Percentiles rank a stretch among this genome's conserved stretches.
Conservation (phyloP, 2,329 filamentous ascomycete genomes). For the Pseudocercospora ulei region DNA sequence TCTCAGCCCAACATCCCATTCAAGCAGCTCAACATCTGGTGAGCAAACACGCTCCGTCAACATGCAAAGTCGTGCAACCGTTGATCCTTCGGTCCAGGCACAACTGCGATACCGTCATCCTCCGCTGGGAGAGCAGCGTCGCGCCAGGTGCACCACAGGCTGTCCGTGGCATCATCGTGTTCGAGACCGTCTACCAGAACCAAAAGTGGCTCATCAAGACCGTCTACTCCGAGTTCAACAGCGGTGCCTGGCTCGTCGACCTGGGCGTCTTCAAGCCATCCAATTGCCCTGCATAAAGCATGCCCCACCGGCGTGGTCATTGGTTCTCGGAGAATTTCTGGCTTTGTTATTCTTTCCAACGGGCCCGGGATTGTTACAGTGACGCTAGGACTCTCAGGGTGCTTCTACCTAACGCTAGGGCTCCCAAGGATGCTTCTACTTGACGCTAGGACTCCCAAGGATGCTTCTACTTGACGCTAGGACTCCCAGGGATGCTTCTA, state of each 20-base stretch:
- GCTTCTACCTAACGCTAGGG: no score
- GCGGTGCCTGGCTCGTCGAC: constrained; percentile 32
- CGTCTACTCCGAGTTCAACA: constrained; percentile 34
- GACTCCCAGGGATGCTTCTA: no score
- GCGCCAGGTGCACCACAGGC: constrained; percentile 20
- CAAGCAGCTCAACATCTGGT: constrained; percentile 30
- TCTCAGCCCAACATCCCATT: constrained; percentile 29
- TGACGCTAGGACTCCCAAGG: no score
- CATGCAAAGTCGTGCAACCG: no score
- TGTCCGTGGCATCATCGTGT: constrained; percentile 30
- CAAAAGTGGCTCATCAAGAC: constrained; percentile 30
- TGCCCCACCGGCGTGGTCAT: constrained; percentile 4
- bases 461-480: no score
- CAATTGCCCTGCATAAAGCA: constrained; percentile 22
- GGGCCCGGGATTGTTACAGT: background rate
- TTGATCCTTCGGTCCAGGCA: no score
- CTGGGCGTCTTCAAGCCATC: constrained; percentile 28
- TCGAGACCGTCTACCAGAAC: constrained; percentile 24
- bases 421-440: no score
- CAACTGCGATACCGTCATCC: constrained; percentile 29
- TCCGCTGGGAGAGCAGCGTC: constrained; percentile 28
- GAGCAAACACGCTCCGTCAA: background rate
- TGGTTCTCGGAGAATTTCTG: constrained; percentile 6
- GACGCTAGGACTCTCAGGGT: background rate
- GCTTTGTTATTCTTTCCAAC: constrained; percentile 3